Percentiles rank a stretch among this genome's conserved stretches.
These are phyloP conservation scores for Pseudogymnoascus sp. DNA, from an alignment of 2,329 filamentous ascomycete genomes.

Conservation along the genomic window DNA sequence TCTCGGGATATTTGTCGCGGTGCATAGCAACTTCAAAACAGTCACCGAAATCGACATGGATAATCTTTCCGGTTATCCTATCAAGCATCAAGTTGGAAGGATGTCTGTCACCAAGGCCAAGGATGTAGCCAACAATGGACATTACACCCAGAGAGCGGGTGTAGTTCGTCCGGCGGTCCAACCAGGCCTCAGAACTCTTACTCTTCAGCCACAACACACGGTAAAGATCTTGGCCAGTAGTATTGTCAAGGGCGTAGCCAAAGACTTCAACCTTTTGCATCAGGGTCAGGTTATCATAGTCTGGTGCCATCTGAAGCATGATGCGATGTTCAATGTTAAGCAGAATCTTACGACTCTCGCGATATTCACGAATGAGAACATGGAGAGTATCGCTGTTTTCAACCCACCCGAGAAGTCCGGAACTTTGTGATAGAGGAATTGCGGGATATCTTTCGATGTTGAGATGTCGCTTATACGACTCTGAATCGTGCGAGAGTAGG, in stretches of 20 bases:
- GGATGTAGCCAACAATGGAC: slow-evolving; percentile 99
- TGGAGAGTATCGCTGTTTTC: slow-evolving; percentile 97
- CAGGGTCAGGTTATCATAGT: slow-evolving; percentile 95
- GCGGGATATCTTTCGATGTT: slow-evolving; percentile 93
- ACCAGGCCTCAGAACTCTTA: slow-evolving; percentile 95
- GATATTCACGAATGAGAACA: slow-evolving; percentile 92
- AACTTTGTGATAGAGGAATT: slow-evolving; percentile 95
- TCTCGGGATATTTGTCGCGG: slow-evolving; percentile 95
- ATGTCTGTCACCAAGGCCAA: slow-evolving; percentile 92
- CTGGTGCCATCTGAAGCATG: slow-evolving; percentile 99
- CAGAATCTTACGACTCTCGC: slow-evolving; percentile 92
- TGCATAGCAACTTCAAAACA: slow-evolving; percentile 99
- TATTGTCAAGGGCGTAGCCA: slow-evolving; percentile 97
- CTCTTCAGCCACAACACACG: slow-evolving; percentile 98
- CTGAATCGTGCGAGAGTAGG: slow-evolving; percentile 82
- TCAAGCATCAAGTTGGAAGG: slow-evolving; percentile 98
- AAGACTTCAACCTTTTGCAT: slow-evolving; percentile 99
- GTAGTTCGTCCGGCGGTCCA: slow-evolving; percentile 97
- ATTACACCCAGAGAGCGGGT: slow-evolving; percentile 95
- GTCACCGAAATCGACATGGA: slow-evolving; percentile 98
- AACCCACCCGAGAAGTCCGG: slow-evolving; percentile 91
- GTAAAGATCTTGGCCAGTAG: slow-evolving; percentile 96
- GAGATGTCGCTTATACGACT: slow-evolving; percentile 94
- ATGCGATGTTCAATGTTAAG: slow-evolving; percentile 99
- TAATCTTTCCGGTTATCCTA: slow-evolving; percentile 88